Evolutionary conservation across 1,139 yeast genomes (phyloP).

Genomic region (Lizanozyma gosingica): DNA sequence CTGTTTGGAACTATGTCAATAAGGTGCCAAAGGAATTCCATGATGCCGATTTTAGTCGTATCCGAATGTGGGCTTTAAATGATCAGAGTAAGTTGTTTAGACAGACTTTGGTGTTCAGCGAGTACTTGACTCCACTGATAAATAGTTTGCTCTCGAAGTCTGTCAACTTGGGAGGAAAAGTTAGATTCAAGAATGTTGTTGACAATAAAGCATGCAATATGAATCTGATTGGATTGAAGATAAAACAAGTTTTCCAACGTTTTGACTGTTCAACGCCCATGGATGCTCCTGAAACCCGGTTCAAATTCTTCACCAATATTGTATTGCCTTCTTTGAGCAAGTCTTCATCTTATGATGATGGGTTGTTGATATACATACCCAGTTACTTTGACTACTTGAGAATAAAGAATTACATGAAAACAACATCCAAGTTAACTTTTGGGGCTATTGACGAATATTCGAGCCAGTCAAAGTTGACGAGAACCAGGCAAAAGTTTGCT

Average conservation of each 20-base stretch:
- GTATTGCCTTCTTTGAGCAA: slow-evolving; percentile 61
- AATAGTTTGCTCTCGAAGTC: slow-evolving; percentile 56
- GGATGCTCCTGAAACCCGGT: slow-evolving; percentile 71
- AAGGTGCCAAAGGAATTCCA: slow-evolving; percentile 67
- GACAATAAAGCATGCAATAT: slow-evolving; percentile 33
- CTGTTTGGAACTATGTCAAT: slow-evolving; percentile 65
- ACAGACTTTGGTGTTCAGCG: slow-evolving; percentile 70
- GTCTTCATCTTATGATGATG: slow-evolving; percentile 53
- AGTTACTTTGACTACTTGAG: slow-evolving; percentile 82
- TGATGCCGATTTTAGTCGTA: slow-evolving; percentile 86
- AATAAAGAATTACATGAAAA: slow-evolving; percentile 60
- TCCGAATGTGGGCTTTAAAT: slow-evolving; percentile 87
- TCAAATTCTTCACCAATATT: slow-evolving; percentile 68
- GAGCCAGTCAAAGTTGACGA: slow-evolving; percentile 56
- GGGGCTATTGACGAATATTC: slow-evolving; percentile 79
- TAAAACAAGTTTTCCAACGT: slow-evolving; percentile 68
- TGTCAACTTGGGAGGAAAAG: slow-evolving; percentile 56
- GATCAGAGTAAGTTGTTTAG: slow-evolving; percentile 69
- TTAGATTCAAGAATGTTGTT: slow-evolving; percentile 40
- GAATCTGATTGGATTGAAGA: slow-evolving; percentile 44
- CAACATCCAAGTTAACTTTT: slow-evolving; percentile 52
- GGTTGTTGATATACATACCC: slow-evolving; percentile 74
- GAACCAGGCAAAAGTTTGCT: slow-evolving; percentile 61
- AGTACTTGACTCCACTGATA: slow-evolving; percentile 72
- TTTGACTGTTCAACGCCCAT: slow-evolving; percentile 50